Percentiles rank a stretch among this genome's conserved stretches.
These are phyloP conservation scores for Amylocystis lapponica DNA, from an alignment of 768 basidiomycete genomes.

Conservation along the genomic window DNA sequence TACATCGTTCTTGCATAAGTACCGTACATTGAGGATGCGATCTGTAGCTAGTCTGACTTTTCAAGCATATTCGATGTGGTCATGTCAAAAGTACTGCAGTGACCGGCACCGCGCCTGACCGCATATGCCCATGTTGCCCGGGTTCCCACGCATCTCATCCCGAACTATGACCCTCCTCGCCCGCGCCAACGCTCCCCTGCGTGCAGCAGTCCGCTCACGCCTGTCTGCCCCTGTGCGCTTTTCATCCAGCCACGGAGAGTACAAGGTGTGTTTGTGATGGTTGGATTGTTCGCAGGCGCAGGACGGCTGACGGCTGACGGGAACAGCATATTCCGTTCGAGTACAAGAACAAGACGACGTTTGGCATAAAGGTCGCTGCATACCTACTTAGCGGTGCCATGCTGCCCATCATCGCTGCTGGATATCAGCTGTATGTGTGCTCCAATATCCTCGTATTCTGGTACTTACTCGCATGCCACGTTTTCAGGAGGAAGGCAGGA, in stretches of 20 bases:
- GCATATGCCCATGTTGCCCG: too few relatives aligned
- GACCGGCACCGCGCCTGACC: too few relatives aligned
- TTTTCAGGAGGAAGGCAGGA: conserved; percentile 14
- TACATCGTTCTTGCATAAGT: too few relatives aligned
- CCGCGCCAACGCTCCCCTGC: conserved; percentile 19
- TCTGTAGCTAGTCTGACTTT: too few relatives aligned
- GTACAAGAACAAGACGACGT: conserved; percentile 22
- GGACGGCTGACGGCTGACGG: conserved; percentile 42
- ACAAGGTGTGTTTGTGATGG: conserved; percentile 12
- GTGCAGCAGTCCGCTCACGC: conserved; percentile 19
- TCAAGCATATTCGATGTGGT: too few relatives aligned
- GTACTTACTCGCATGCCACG: too few relatives aligned
- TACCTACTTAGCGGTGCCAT: conserved; percentile 54
- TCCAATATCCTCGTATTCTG: too few relatives aligned
- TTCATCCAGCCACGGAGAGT: conserved; percentile 12
- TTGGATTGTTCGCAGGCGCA: neutral
- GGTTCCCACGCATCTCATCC: conserved; percentile 3
- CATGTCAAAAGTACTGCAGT: too few relatives aligned
- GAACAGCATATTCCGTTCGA: conserved; percentile 29
- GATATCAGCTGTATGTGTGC: conserved; percentile 65
- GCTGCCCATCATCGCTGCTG: conserved; percentile 60
- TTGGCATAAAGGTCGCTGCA: conserved; percentile 38
- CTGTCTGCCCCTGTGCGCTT: conserved; percentile 12
- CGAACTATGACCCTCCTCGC: conserved; percentile 18
- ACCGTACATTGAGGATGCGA: too few relatives aligned